Evolutionary conservation across 2,329 filamentous ascomycete genomes (phyloP).

Genomic region (Penicillium sp.): DNA sequence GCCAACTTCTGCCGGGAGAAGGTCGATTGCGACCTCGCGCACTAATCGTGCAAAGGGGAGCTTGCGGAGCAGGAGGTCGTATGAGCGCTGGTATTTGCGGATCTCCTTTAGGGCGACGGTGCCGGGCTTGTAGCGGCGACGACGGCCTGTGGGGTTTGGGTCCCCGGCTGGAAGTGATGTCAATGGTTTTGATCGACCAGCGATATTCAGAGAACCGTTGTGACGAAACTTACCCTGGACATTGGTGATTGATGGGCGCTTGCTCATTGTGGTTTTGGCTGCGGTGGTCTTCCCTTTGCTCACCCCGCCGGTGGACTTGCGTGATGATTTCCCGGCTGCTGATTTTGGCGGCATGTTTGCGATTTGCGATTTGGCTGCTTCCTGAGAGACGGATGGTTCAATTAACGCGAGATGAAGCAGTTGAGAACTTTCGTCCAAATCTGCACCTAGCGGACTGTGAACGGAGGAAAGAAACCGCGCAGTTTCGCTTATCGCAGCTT

Average conservation of each 20-base stretch:
- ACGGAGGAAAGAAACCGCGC: background rate
- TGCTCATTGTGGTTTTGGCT: slow-evolving; percentile 21
- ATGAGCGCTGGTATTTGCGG: slow-evolving; percentile 84
- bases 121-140: slow-evolving; percentile 72
- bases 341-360: slow-evolving; percentile 38
- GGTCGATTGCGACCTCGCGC: slow-evolving; percentile 59
- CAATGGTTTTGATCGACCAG: slow-evolving; percentile 11
- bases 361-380: background rate
- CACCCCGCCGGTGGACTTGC: background rate
- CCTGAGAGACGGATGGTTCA: background rate
- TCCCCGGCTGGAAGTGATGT: slow-evolving; percentile 65
- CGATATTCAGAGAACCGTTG: background rate
- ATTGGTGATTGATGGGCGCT: slow-evolving; percentile 34
- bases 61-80: slow-evolving; percentile 78
- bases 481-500: background rate
- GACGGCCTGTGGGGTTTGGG: slow-evolving; percentile 67
- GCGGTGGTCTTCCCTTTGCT: slow-evolving; percentile 23
- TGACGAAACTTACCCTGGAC: slow-evolving; percentile 39
- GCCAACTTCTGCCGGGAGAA: slow-evolving; percentile 62
- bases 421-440: slow-evolving; percentile 6
- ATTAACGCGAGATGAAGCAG: background rate
- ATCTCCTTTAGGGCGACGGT: slow-evolving; percentile 92
- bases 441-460: background rate
- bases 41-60: slow-evolving; percentile 56
- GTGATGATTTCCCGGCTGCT: slow-evolving; percentile 4